Evolutionary conservation across 1,139 yeast species (phyloP), one percentile per base, ranked within the genome.

Genomic region (Zygoascus sp.): DNA sequence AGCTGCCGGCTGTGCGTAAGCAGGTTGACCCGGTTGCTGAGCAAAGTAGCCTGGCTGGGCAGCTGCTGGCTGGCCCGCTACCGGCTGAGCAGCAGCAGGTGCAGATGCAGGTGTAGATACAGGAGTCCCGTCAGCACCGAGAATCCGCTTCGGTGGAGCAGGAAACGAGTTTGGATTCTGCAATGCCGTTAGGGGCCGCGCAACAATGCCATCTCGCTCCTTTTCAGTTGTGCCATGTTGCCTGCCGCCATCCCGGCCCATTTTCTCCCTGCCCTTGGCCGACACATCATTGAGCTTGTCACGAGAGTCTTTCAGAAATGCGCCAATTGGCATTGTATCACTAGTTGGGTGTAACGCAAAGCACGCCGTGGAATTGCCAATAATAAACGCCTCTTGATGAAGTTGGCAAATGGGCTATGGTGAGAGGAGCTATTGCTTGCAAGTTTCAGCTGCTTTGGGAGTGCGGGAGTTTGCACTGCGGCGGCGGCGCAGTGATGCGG

Each of bases 91-190:
- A 42, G 50, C 27, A 22, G 58, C 52, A n/a, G 50, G 54, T 41
- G 51, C 52, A 23, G 55, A 51, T 16, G 48, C 50, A 6, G 49
- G 44, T 17, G 42, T 32, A 30, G 46, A 10, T n/a, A n/a, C n/a
- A 21, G 48, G 37, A 15, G 34, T 23, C 27, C 19, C 53, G 43
- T 70, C 69, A 6, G 67, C 72, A 3, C 74, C 70, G 45, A 60
- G 59, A 30, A 57, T 58, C 7, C 58, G 53, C 49, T 69, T 46
- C 0, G 83, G 84, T 1, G 83, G 84, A 1, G 81, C 74, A 10
- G 83, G 81, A 49, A 78, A 71, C 10, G 64, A 49, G 3, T 59
- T 55, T 7, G 79, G 74, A 52, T 74, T 74, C 28, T 60, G 62
- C 39, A 70, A 56, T 1, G 68, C 53, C 1, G 59, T 48, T 40